Base-by-base conservation (phyloP, 176 grass and related monocot genomes). In the Hordeum vulgare region DNA sequence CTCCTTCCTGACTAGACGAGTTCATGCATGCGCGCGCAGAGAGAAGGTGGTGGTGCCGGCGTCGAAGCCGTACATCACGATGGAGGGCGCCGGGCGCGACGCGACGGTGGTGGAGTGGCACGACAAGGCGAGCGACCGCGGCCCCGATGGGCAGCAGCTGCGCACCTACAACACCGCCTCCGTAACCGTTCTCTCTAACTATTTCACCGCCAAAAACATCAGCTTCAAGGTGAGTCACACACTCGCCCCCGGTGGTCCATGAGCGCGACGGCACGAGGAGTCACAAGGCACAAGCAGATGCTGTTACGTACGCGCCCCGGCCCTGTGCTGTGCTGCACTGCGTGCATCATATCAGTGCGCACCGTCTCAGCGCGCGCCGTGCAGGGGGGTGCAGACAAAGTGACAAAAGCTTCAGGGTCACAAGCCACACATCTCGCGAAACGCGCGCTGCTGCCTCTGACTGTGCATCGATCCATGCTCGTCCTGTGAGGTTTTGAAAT, bases 161-260 rank as follows among this genome's bases (percentile, higher is more conserved):
- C 92, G 91, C 72, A 98, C 96, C n/a, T 98, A 98, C 83, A 92
- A 98, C 81, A 88, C 96, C 58, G 96, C 93, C 74, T 92, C 96
- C 51, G 93, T 95, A 92, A 95, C 93, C 61, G 81, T 98, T 75
- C 85, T 98, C 80, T 81, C 96, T 87, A 91, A 92, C 87, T 87
- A 92, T 95, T 98, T 98, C 90, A 88, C 80, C 26, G 96, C 96
- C 93, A 98, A 92, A 64, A 98, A 98, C 88, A 94, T 98, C 63
- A 98, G 96, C 89, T 98, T 98, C 91, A 95, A 98, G 96, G 96
- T 98, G 84, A 90, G 94, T 9, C 37, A 28, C 53, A 2, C 53
- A n/a, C n/a, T n/a, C n/a, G n/a, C n/a, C 47, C 4, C 26, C 72
- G 10, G 75, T 88, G 86, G 81, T 65, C 75, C 81, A 79, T 64